These are phyloP conservation scores for Mortierella sp. DNA, from an alignment of 371 early-diverging fungal species.

Conservation along the genomic window DNA sequence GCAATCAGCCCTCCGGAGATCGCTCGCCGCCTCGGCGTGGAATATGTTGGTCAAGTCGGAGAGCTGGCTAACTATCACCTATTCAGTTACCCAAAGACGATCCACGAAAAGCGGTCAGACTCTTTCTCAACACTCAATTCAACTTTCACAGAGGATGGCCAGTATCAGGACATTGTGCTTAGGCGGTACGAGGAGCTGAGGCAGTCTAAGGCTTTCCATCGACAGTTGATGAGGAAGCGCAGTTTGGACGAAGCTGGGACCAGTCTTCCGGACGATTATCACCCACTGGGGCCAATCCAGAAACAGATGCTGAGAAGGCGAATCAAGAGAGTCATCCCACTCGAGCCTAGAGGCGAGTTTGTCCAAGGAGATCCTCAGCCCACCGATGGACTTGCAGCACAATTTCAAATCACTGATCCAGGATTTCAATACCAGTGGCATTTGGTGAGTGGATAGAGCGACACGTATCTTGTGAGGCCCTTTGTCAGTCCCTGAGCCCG, in stretches of 20 bases:
- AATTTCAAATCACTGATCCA: slow-evolving; percentile 69
- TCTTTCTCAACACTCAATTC: slow-evolving; percentile 8
- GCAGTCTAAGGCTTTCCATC: slow-evolving; percentile 18
- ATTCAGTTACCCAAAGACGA: slow-evolving; percentile 57
- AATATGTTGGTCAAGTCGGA: slow-evolving; percentile 75
- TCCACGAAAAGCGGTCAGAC: slow-evolving; percentile 37
- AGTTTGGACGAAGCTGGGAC: slow-evolving; percentile 11
- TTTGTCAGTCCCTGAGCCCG: too few species aligned
- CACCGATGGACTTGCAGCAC: slow-evolving; percentile 23
- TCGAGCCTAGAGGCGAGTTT: slow-evolving; percentile 23
- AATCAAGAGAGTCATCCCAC: slow-evolving; percentile 23
- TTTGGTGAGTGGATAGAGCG: slow-evolving; percentile 62
- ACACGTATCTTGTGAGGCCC: too few species aligned
- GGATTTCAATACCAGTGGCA: slow-evolving; percentile 87
- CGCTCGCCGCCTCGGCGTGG: slow-evolving; percentile 58
- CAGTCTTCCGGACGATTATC: slow-evolving; percentile 3
- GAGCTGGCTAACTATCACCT: slow-evolving; percentile 72
- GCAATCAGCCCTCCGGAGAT: slow-evolving; percentile 54
- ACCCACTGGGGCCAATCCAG: slow-evolving; percentile 39
- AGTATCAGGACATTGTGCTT: slow-evolving; percentile 35
- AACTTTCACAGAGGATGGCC: slow-evolving; percentile 10
- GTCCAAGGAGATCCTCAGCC: slow-evolving; percentile 31
- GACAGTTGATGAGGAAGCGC: slow-evolving; percentile 12
- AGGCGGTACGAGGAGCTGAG: slow-evolving; percentile 26
- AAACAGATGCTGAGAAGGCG: slow-evolving; percentile 35